Percentiles rank a stretch among this genome's conserved stretches.
These are phyloP conservation scores for Komagataella pastoris DNA, from an alignment of 805 yeast species.

Conservation along the genomic window DNA sequence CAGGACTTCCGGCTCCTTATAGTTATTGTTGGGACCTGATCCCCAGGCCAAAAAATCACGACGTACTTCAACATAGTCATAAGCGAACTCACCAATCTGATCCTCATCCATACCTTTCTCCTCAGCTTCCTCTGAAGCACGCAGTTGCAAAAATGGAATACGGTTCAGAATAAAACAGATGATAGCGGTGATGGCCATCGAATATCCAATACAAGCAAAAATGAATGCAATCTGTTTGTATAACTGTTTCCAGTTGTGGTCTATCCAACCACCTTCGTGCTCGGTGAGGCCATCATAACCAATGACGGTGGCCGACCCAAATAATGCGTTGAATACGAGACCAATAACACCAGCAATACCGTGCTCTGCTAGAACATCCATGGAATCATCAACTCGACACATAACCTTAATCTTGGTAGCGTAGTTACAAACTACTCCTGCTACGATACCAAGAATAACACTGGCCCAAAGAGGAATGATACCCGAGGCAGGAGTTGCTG, in stretches of 20 bases:
- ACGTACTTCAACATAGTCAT: constrained; percentile 93
- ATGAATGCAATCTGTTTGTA: constrained; percentile 83
- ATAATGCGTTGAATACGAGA: constrained; percentile 73
- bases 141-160: constrained; percentile 70
- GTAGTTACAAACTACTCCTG: constrained; percentile 82
- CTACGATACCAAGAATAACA: constrained; percentile 64
- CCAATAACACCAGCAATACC: constrained; percentile 94
- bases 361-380: constrained; percentile 97
- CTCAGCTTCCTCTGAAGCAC: constrained; percentile 79
- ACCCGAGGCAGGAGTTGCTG: constrained; percentile 94
- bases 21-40: not conserved
- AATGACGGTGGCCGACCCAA: constrained; percentile 78
- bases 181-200: constrained; percentile 62
- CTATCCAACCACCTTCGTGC: constrained; percentile 86
- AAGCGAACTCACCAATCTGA: constrained; percentile 98
- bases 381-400: constrained; percentile 75
- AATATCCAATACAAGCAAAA: constrained; percentile 62
- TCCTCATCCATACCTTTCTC: constrained; percentile 89
- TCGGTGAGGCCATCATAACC: constrained; percentile 82
- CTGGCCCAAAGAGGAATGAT: constrained; percentile 87
- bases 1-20: not conserved
- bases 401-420: constrained; percentile 79
- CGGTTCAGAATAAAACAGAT: constrained; percentile 61
- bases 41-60: constrained; percentile 65
- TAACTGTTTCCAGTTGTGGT: constrained; percentile 82